Conservation (phyloP, 352 stramenopile genomes). For the Pythium sukuiense region DNA sequence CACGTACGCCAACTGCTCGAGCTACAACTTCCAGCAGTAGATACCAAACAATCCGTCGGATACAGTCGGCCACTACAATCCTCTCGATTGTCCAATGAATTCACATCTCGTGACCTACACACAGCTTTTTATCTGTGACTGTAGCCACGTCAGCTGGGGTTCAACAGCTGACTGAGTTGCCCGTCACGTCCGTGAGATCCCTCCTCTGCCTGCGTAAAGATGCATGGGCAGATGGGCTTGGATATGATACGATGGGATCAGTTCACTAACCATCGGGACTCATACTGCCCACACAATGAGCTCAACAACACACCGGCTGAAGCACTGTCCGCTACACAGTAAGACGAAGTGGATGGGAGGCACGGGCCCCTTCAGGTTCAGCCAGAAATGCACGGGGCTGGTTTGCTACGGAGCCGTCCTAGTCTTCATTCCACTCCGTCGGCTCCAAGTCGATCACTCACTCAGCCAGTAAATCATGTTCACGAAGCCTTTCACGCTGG, state of each 20-base stretch:
- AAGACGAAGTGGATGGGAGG: not conserved
- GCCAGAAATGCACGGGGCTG: too few relatives aligned
- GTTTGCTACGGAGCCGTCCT: too few relatives aligned
- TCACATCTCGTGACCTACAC: not conserved
- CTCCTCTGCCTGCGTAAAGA: slow-evolving; percentile 6
- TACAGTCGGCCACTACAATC: not conserved
- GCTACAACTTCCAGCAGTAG: slow-evolving; percentile 26
- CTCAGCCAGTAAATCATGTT: not conserved
- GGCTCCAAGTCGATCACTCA: not conserved
- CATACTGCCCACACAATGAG: not conserved
- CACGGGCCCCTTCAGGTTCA: not conserved
- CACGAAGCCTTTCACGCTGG: not conserved
- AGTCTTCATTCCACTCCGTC: not conserved
- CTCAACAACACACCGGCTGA: not conserved
- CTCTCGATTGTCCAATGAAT: not conserved
- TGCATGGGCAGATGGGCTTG: not conserved
- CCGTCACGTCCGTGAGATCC: not conserved
- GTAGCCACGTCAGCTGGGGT: not conserved
- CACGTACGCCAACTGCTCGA: slow-evolving; percentile 28
- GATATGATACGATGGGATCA: not conserved
- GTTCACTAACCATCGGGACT: not conserved
- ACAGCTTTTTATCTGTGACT: not conserved
- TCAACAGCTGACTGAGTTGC: not conserved
- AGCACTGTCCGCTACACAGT: not conserved
- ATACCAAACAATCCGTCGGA: not conserved